Evolutionary conservation across 768 basidiomycete genomes (phyloP), one percentile per base, ranked within the genome.

Genomic region (Lentinula raphanica): DNA sequence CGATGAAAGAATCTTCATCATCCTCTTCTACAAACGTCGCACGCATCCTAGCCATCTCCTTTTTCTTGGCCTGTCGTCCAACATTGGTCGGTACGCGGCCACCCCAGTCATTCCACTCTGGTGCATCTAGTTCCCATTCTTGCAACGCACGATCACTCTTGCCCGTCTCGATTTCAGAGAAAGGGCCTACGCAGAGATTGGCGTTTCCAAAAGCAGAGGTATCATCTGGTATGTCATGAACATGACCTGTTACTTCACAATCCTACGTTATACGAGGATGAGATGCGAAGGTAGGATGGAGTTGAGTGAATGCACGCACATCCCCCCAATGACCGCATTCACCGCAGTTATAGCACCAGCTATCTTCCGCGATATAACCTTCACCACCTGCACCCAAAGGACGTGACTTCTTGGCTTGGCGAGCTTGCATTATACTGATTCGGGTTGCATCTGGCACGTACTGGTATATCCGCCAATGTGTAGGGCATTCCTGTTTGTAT

Each of bases 301-400:
- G 15, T 11, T 12, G 51, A 53, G 19, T 45, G 45, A n/a, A 44
- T 8, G 32, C 54, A 35, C 87, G 71, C 65, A 92, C 90, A 64
- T 92, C 91, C 46, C 91, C 91, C 68, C 87, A 80, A 69, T 93
- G 91, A 3, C 88, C 90, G 51, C 69, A 69, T 28, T 72, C 73
- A 40, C 87, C 91, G 62, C 91, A 93, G 63, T 88, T 89, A 66
- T 91, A 90, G 68, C 91, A 93, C 87, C 87, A 92, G 63, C 83
- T 76, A 65, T 90, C 88, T 32, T 71, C 69, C 4, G 81, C 87
- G 55, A 92, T 85, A 68, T 87, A 91, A 5, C 86, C 88, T 68
- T 92, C 91, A 9, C 90, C 88, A 13, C 91, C 90, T 56, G 85
- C 66, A 11, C 90, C 88, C 6, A 90, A 69, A 12, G 66, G 65